Base-by-base conservation (phyloP, 2,329 filamentous ascomycete species). In the Colletotrichum shisoi region DNA sequence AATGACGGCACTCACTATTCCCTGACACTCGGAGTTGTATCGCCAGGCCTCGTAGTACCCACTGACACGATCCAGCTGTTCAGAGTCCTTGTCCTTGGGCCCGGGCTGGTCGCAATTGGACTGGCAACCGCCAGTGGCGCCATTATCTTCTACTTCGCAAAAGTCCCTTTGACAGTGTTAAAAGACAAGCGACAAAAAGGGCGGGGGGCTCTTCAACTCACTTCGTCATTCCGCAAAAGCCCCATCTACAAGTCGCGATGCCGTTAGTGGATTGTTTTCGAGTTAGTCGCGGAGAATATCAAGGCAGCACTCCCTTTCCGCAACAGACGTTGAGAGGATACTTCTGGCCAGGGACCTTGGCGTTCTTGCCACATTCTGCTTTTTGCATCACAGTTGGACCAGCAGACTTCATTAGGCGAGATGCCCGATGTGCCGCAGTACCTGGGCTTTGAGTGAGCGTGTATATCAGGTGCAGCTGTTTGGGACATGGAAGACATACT, bases 241-340 rank as follows among this genome's bases (percentile, higher is more conserved):
- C 75, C 63, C 67, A 76, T 45, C 4, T 27, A 27, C 24, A 27
- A 27, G 24, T 27, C 5, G 24, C 24, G 24, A 27, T 27, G 24
- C 4, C 24, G 24, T 27, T 5, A 27, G 24, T 27, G 24, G 4
- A 27, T 27, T 27, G 4, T 27, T 27, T 24, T 27, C 4, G 24
- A 27, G 24, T 24, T 3, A 24, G 24, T 27, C 24, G 24, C 24
- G 24, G 24, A 27, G 24, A 27, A 27, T 27, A 27, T 27, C 24
- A 27, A 27, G 4, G 2, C 24, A 27, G 24, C 24, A 27, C 24
- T 27, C 24, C 1, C 4, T 73, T 11, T 42, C 68, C 71, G 63
- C 77, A 79, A 67, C 78, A 79, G 3, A 79, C 77, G 49, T 80
- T 79, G 1, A 80, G 71, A 2, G 76, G 77, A 49, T 77, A 79